Conservation (phyloP, 306 rosid genomes). For the Alnus rubra region DNA sequence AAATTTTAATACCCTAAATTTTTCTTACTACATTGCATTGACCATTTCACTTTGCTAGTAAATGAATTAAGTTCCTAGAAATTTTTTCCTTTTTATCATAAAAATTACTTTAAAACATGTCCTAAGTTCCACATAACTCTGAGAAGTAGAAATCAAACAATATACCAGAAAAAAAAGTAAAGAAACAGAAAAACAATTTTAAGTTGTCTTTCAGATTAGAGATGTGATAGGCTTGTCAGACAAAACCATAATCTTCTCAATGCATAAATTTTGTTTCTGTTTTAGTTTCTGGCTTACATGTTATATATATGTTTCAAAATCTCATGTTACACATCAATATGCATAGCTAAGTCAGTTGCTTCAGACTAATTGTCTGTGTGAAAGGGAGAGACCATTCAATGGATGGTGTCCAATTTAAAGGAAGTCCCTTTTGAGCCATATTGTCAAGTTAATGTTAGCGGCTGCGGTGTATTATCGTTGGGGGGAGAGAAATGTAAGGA, state of each 20-base stretch:
- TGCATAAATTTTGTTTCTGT: conserved; percentile 12
- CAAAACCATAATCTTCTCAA: background rate
- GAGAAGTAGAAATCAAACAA: background rate
- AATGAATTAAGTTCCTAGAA: conserved; percentile 19
- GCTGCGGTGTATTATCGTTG: too few relatives aligned
- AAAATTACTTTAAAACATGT: background rate
- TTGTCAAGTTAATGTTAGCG: too few relatives aligned
- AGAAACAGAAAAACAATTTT: background rate
- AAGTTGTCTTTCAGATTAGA: background rate
- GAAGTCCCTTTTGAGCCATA: too few relatives aligned
- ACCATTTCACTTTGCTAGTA: conserved; percentile 14
- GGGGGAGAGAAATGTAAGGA: too few relatives aligned
- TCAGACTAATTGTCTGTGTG: background rate
- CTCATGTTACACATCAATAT: background rate
- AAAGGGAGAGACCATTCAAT: too few relatives aligned
- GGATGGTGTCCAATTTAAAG: too few relatives aligned
- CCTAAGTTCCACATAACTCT: background rate
- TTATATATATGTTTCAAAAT: background rate
- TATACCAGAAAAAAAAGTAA: background rate
- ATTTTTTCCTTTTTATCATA: conserved; percentile 3
- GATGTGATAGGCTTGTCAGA: background rate
- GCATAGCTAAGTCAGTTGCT: background rate
- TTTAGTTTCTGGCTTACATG: conserved; percentile 1
- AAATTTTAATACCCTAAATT: conserved; percentile 18
- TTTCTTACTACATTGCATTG: conserved; percentile 8